Conservation (phyloP, 2,329 filamentous ascomycete genomes). For the Colletotrichum simmondsii region DNA sequence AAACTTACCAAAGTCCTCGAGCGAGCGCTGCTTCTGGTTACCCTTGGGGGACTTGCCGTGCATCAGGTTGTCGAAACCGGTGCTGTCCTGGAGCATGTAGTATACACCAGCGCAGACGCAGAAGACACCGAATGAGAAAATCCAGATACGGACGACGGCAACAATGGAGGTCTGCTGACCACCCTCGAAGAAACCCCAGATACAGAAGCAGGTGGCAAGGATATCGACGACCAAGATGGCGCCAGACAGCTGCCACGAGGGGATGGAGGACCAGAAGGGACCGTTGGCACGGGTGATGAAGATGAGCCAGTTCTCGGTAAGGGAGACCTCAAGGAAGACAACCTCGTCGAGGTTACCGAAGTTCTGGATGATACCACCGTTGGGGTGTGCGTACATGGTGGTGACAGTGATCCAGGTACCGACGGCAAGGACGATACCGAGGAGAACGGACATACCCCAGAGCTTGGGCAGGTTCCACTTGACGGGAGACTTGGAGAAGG, state of each 20-base stretch:
- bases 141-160: slow-evolving; percentile 88
- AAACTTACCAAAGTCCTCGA: slow-evolving; percentile 79
- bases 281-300: slow-evolving; percentile 95
- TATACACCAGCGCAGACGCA: slow-evolving; percentile 79
- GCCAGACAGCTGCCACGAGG: slow-evolving; percentile 84
- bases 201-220: slow-evolving; percentile 84
- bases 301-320: slow-evolving; percentile 96
- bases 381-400: slow-evolving; percentile 78
- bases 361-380: slow-evolving; percentile 91
- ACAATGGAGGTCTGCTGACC: slow-evolving; percentile 79
- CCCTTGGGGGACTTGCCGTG: slow-evolving; percentile 88
- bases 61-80: slow-evolving; percentile 91
- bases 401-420: slow-evolving; percentile 92
- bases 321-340: slow-evolving; percentile 88
- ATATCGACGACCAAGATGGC: slow-evolving; percentile 87
- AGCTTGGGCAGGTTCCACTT: slow-evolving; percentile 97
- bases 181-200: slow-evolving; percentile 83
- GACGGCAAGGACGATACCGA: slow-evolving; percentile 82
- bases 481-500: slow-evolving; percentile 60
- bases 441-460: slow-evolving; percentile 90
- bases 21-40: slow-evolving; percentile 83
- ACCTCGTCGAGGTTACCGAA: slow-evolving; percentile 84
- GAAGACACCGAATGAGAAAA: slow-evolving; percentile 92
- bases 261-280: slow-evolving; percentile 90
- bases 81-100: slow-evolving; percentile 84